A percentile compares a stretch with the other conserved stretches of the same genome.
Conservation (phyloP, 1,139 yeast genomes). For the Pichia norvegensis region DNA sequence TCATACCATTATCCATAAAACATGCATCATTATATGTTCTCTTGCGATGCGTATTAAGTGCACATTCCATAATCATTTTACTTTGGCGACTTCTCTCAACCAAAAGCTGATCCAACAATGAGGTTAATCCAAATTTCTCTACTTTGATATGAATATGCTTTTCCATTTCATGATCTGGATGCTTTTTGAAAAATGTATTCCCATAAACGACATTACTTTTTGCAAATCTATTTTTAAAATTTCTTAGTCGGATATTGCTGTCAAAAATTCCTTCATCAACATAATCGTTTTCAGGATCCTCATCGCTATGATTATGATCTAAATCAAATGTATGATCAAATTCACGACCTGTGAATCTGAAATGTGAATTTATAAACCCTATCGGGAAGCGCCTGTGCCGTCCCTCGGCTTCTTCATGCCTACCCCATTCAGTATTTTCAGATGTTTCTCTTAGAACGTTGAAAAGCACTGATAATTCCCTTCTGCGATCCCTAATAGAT, state of each 20-base stretch:
- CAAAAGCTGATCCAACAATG: slow-evolving; percentile 21
- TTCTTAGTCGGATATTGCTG: neutral
- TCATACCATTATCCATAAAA: slow-evolving; percentile 1
- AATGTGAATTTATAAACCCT: neutral
- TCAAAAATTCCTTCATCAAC: neutral
- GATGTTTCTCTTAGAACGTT: neutral
- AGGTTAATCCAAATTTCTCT: slow-evolving; percentile 19
- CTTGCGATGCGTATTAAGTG: slow-evolving; percentile 3
- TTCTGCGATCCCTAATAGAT: neutral
- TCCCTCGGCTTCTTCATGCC: neutral
- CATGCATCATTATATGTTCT: slow-evolving; percentile 15
- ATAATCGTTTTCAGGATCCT: neutral
- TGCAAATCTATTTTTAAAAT: neutral
- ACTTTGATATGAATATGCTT: slow-evolving; percentile 16
- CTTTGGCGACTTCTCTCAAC: slow-evolving; percentile 13
- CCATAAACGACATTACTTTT: neutral
- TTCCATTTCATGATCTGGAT: slow-evolving; percentile 19
- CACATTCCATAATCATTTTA: neutral
- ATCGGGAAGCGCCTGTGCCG: neutral
- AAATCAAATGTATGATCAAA: neutral
- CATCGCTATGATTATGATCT: neutral
- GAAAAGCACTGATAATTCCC: neutral
- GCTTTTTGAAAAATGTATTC: slow-evolving; percentile 22
- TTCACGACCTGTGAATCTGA: neutral
- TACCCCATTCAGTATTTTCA: neutral